Conservation (phyloP, 169 alveolate species). For the Amoebophrya sp. region DNA sequence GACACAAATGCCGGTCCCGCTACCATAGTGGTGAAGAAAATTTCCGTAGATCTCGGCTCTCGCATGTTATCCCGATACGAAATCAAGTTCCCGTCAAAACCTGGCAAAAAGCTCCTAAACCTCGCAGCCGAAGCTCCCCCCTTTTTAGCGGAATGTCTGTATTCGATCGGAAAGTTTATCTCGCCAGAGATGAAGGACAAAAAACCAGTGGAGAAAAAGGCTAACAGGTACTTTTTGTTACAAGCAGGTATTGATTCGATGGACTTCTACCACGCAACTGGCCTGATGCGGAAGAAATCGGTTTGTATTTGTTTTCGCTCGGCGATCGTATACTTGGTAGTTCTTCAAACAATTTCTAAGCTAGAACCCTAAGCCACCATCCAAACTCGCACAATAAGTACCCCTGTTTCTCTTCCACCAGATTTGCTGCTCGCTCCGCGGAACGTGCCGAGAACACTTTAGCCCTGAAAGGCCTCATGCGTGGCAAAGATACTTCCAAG, state of each 20-base stretch:
- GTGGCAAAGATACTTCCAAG: neutral
- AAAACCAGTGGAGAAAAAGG: no score
- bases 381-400: no score
- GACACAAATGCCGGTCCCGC: neutral
- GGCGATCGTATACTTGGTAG: no score
- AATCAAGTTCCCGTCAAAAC: neutral
- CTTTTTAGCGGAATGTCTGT: neutral
- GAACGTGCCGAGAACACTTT: neutral
- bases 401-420: no score
- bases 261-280: no score
- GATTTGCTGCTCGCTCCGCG: neutral
- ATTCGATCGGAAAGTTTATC: neutral
- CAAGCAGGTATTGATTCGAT: no score
- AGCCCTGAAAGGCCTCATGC: neutral
- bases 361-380: no score
- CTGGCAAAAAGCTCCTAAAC: neutral
- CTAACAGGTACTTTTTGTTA: no score
- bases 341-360: no score
- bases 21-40: neutral
- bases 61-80: slow-evolving; percentile 7
- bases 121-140: neutral
- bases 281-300: no score
- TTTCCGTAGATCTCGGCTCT: neutral
- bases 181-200: no score
- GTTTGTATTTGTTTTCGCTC: no score